Percentiles rank a stretch among this genome's conserved stretches.
phyloP scores from a whole-genome alignment of 2,329 filamentous ascomycete genomes.

The Coniochaeta pulveracea region DNA sequence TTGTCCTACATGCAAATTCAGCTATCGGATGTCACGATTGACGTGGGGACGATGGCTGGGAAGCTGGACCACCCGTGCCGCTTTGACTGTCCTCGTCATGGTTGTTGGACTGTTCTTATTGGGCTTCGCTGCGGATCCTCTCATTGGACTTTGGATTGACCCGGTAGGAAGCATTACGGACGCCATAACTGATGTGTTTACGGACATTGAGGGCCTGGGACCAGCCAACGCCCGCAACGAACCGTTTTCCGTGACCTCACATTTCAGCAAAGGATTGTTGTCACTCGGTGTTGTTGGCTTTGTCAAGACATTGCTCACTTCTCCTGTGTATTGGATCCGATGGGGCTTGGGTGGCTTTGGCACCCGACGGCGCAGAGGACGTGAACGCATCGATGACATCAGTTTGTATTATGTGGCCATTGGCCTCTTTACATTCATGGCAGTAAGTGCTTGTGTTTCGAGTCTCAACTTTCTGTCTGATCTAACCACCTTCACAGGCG shows the following conservation, averaged over 20 bases:
- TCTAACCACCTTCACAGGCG: constrained; percentile 47
- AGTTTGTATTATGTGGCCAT: constrained; percentile 71
- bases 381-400: constrained; percentile 67
- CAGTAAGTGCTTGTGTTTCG: constrained; percentile 37
- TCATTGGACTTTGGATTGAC: constrained; percentile 80
- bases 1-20: constrained; percentile 79
- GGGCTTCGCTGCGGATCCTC: constrained; percentile 86
- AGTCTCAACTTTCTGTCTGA: constrained; percentile 10
- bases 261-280: constrained; percentile 85
- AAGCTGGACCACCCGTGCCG: constrained; percentile 54
- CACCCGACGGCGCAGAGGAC: constrained; percentile 51
- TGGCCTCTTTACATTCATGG: constrained; percentile 70
- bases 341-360: constrained; percentile 42
- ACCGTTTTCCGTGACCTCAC: constrained; percentile 58
- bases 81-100: constrained; percentile 63
- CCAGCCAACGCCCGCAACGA: constrained; percentile 33
- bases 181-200: constrained; percentile 30
- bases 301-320: constrained; percentile 65
- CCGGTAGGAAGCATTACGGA: constrained; percentile 53
- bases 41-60: constrained; percentile 61
- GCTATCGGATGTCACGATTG: constrained; percentile 68
- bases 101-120: constrained; percentile 65
- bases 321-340: constrained; percentile 66
- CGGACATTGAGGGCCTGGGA: constrained; percentile 28
- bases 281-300: constrained; percentile 81